These are phyloP conservation scores for Pseudocercospora fuligena DNA, from an alignment of 2,329 filamentous ascomycete genomes.

Conservation along the genomic window DNA sequence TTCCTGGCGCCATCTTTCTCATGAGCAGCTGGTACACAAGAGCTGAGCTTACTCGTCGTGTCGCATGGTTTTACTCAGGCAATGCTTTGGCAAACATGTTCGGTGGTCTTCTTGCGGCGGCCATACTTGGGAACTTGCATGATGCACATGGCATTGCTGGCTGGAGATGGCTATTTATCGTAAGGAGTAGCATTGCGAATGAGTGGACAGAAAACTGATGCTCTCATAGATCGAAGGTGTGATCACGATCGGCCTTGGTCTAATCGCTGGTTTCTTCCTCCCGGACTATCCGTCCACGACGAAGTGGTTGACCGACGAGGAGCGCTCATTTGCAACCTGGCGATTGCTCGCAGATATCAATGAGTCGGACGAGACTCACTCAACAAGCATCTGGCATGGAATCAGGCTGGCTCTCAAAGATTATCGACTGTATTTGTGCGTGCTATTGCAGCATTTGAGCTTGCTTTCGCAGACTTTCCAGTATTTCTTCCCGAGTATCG, in stretches of 20 bases:
- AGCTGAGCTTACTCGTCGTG: constrained; percentile 44
- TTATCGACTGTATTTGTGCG: constrained; percentile 59
- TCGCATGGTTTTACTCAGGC: constrained; percentile 35
- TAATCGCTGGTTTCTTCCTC: constrained; percentile 42
- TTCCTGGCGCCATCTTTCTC: constrained; percentile 54
- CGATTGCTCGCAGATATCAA: constrained; percentile 56
- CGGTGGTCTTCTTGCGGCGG: constrained; percentile 46
- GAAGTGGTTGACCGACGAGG: constrained; percentile 56
- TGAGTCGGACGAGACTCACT: constrained; percentile 48
- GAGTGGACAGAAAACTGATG: neutral
- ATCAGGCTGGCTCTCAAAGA: constrained; percentile 57
- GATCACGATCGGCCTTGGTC: constrained; percentile 33
- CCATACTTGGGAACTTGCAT: constrained; percentile 45
- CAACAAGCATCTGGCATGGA: constrained; percentile 50
- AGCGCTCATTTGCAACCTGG: constrained; percentile 60
- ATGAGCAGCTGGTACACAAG: constrained; percentile 59
- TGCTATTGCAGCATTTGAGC: constrained; percentile 59
- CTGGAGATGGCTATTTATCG: constrained; percentile 46
- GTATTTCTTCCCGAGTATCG: constrained; percentile 69
- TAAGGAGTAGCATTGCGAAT: neutral
- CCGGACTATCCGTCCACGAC: constrained; percentile 60
- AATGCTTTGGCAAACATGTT: constrained; percentile 41
- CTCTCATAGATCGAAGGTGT: constrained; percentile 36
- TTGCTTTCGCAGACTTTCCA: constrained; percentile 63
- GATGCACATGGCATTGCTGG: constrained; percentile 46